Percentiles rank a stretch among this genome's conserved stretches.
These are phyloP conservation scores for Stephanodiscus triporus DNA, from an alignment of 108 stramenopile species.

Conservation along the genomic window DNA sequence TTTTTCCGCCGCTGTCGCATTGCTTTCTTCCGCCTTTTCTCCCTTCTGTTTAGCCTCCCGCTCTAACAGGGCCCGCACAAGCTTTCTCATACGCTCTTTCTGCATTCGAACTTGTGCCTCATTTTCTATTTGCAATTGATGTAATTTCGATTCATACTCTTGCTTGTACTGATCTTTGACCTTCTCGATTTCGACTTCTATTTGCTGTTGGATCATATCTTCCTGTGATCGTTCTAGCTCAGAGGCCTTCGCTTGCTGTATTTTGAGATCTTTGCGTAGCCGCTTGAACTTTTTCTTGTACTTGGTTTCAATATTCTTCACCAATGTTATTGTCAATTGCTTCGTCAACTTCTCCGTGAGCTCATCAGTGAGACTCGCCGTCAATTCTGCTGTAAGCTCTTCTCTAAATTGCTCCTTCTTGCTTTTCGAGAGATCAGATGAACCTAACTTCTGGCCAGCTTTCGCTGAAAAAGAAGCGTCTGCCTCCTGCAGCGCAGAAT, in stretches of 20 bases:
- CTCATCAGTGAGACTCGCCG: slow-evolving; percentile 14
- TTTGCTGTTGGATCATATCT: slow-evolving; percentile 11
- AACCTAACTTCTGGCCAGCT: background rate
- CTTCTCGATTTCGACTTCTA: slow-evolving; percentile 32
- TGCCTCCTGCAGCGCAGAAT: slow-evolving; percentile 19
- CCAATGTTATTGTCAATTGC: slow-evolving; percentile 15
- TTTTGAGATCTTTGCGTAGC: slow-evolving; percentile 24
- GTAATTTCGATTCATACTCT: slow-evolving; percentile 33
- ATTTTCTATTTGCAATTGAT: slow-evolving; percentile 32
- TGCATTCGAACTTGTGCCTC: slow-evolving; percentile 34
- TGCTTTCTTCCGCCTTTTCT: background rate
- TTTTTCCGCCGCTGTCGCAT: background rate
- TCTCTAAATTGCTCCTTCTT: slow-evolving; percentile 20
- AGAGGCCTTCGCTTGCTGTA: slow-evolving; percentile 6
- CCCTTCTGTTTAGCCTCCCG: slow-evolving; percentile 41
- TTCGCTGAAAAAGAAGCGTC: background rate
- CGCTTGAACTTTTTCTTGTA: slow-evolving; percentile 36
- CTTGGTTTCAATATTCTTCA: slow-evolving; percentile 29
- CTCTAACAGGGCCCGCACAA: slow-evolving; percentile 43
- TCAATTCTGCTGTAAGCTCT: slow-evolving; percentile 27
- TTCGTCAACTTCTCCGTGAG: slow-evolving; percentile 28
- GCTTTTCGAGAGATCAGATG: slow-evolving; percentile 3
- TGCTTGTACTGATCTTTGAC: slow-evolving; percentile 37
- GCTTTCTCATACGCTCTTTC: slow-evolving; percentile 47
- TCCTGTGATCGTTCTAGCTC: slow-evolving; percentile 17